Evolutionary conservation across 2,329 filamentous ascomycete genomes (phyloP), one percentile per base, ranked within the genome.

Genomic region (Ophiostoma quercus): DNA sequence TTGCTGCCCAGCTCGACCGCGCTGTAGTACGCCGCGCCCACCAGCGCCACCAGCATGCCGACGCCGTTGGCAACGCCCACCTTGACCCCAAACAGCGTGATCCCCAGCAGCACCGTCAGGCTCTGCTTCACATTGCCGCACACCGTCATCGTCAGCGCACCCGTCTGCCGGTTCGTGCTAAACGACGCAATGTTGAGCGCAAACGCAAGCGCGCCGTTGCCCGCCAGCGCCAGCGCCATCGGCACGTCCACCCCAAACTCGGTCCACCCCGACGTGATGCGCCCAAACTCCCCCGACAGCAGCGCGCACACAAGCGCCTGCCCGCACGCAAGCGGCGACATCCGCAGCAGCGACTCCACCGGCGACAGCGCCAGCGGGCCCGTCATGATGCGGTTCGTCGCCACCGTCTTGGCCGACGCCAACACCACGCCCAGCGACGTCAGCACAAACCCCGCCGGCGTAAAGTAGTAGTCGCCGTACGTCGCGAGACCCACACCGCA

Each of bases 351-450:
- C 32, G 88, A 82, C 75, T 89, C 87, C 72, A 88, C 80, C 1
- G 86, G 83, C 1, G 84, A 83, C 4, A 88, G 82, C 29, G 83
- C 81, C 34, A 88, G 81, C 4, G 82, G 81, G 37, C 86, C 86
- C 9, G 87, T 89, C 84, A 88, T 87, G 74, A 89, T 83, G 74
- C 85, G 83, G 78, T 89, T 89, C 37, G 86, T 88, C 29, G 85
- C 85, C 34, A 89, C 84, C 0, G 86, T 88, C 81, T 89, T 89
- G 77, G 84, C 73, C 19, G 84, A 81, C 34, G 85, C 85, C 9
- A 86, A 79, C 69, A 86, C 71, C 16, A 86, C 84, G 69, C 85
- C 85, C 8, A 85, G 76, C 37, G 85, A 80, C 34, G 84, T 86
- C 47, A 87, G 78, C 54, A 83, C 74, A 78, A 87, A 86, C 19